Evolutionary conservation across 352 stramenopile species (phyloP).

Genomic region (Phytophthora uliginosa): DNA sequence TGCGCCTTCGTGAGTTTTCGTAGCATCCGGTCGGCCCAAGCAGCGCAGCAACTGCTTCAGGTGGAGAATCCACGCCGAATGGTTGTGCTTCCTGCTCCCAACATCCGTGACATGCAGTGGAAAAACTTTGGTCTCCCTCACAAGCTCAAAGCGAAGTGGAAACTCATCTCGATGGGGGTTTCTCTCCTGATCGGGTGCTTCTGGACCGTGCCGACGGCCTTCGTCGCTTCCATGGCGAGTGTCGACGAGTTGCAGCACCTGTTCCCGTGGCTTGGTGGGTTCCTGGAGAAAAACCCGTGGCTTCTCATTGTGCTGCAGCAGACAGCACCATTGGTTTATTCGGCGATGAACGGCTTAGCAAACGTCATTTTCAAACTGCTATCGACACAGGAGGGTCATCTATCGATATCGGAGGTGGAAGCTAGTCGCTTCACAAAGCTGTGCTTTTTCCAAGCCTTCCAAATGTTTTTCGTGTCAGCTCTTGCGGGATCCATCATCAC

Average conservation of each 20-base stretch:
- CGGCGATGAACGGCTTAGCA: conserved; percentile 75
- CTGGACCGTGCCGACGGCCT: conserved; percentile 84
- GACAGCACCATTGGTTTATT: conserved; percentile 69
- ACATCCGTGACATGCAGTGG: conserved; percentile 79
- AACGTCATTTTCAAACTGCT: conserved; percentile 77
- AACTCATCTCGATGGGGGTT: conserved; percentile 57
- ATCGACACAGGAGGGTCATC: conserved; percentile 69
- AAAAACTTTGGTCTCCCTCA: conserved; percentile 82
- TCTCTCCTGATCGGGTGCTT: conserved; percentile 79
- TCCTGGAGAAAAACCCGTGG: conserved; percentile 61
- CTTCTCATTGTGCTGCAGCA: conserved; percentile 70
- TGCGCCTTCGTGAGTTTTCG: conserved; percentile 80
- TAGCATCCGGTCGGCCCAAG: conserved; percentile 71
- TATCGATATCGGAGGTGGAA: conserved; percentile 74
- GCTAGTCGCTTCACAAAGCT: conserved; percentile 82
- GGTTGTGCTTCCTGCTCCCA: conserved; percentile 64
- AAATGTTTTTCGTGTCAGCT: conserved; percentile 87
- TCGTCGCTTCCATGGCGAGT: conserved; percentile 81
- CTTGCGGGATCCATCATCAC: conserved; percentile 73
- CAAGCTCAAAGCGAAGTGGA: conserved; percentile 71
- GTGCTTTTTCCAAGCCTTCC: conserved; percentile 81
- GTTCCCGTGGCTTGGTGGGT: conserved; percentile 54
- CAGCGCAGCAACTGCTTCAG: conserved; percentile 79
- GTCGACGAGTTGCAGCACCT: conserved; percentile 67
- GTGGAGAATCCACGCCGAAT: conserved; percentile 75